A percentile compares a stretch with the other conserved stretches of the same genome.
Evolutionary conservation across 2,329 filamentous ascomycete species (phyloP).

Genomic region (Xylaria sp.): DNA sequence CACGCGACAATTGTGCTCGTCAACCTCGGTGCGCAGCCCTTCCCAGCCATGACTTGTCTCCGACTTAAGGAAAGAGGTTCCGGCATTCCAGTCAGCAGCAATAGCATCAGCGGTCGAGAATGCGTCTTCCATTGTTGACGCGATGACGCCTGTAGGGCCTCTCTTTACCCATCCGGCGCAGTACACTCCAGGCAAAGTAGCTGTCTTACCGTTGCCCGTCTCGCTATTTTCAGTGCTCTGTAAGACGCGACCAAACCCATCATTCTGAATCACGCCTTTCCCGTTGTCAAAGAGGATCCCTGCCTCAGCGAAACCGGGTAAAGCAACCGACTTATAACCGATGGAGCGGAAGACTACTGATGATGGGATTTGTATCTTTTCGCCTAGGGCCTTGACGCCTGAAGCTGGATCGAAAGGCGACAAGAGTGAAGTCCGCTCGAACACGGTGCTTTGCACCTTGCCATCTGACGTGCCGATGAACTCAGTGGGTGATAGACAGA

Average conservation of each 20-base stretch:
- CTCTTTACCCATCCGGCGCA: constrained; percentile 97
- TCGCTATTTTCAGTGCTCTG: constrained; percentile 50
- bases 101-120: constrained; percentile 90
- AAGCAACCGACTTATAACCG: constrained; percentile 84
- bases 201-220: constrained; percentile 54
- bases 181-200: constrained; percentile 77
- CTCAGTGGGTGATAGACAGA: constrained; percentile 79
- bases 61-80: constrained; percentile 54
- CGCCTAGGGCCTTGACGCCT: constrained; percentile 60
- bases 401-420: constrained; percentile 65
- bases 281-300: constrained; percentile 81
- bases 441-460: constrained; percentile 72
- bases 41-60: constrained; percentile 73
- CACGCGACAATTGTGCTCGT: constrained; percentile 65
- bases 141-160: constrained; percentile 94
- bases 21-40: constrained; percentile 71
- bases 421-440: constrained; percentile 69
- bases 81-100: constrained; percentile 75
- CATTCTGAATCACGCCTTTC: constrained; percentile 83
- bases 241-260: constrained; percentile 77
- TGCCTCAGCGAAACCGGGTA: constrained; percentile 78
- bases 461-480: constrained; percentile 66
- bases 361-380: constrained; percentile 67
- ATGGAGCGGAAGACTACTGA: constrained; percentile 90
- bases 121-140: constrained; percentile 94